phyloP scores from a whole-genome alignment of 257 asterid species.

The Solanum dulcamara region DNA sequence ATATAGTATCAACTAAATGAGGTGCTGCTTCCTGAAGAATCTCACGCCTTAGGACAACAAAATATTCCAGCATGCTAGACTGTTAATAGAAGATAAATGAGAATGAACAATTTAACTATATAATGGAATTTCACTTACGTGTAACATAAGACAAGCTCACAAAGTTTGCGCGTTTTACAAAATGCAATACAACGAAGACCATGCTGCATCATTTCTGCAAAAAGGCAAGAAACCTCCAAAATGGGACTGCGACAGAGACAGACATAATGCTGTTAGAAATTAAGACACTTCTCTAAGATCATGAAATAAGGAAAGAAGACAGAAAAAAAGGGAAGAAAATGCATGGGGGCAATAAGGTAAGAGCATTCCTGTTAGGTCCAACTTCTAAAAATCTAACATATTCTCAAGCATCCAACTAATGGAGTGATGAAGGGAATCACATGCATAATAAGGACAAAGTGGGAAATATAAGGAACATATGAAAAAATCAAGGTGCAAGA shows the following conservation, averaged over 20 bases:
- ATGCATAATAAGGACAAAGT: not conserved
- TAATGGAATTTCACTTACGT: constrained; percentile 47
- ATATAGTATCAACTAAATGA: constrained; percentile 46
- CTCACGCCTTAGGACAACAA: constrained; percentile 54
- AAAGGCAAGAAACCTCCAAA: constrained; percentile 69
- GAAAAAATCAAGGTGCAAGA: not conserved
- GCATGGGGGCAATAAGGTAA: not conserved
- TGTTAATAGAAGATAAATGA: constrained; percentile 7
- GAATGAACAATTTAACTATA: not conserved
- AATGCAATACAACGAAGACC: constrained; percentile 93
- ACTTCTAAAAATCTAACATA: not conserved
- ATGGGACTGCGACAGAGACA: constrained; percentile 56
- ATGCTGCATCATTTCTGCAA: constrained; percentile 96
- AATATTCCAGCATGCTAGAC: constrained; percentile 6
- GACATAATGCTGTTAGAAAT: not conserved
- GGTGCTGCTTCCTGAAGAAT: constrained; percentile 75
- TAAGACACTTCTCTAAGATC: constrained; percentile 1
- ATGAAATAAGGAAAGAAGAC: not conserved
- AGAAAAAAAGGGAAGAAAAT: not conserved
- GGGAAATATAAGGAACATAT: not conserved
- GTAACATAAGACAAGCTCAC: constrained; percentile 88
- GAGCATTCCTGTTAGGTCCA: not conserved
- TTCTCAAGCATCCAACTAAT: not conserved
- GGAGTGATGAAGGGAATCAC: not conserved
- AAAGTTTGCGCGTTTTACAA: constrained; percentile 93